These are phyloP conservation scores for Juglanconis sp. DNA, from an alignment of 2,329 filamentous ascomycete species.

Conservation along the genomic window DNA sequence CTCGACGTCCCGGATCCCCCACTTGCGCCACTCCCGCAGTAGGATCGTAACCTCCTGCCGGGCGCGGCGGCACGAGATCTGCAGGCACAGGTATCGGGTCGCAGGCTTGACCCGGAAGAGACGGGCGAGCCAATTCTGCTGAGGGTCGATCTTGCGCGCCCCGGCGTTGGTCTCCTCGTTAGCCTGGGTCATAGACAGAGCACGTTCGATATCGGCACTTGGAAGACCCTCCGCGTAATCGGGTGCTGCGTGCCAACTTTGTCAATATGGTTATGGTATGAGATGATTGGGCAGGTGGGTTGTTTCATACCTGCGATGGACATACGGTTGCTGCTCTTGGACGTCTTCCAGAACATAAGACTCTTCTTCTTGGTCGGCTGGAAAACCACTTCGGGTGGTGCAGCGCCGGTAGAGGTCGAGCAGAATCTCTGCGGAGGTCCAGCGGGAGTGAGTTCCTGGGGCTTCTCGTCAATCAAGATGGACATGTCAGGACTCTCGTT, in stretches of 20 bases:
- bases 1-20: conserved; percentile 76
- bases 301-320: conserved; percentile 40
- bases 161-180: conserved; percentile 34
- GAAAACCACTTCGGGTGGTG: conserved; percentile 16
- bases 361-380: conserved; percentile 43
- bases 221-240: conserved; percentile 27
- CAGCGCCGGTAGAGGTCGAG: conserved; percentile 21
- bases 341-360: conserved; percentile 55
- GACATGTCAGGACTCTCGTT: conserved; percentile 16
- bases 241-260: conserved; percentile 23
- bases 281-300: not conserved
- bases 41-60: conserved; percentile 74
- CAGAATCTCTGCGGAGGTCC: conserved; percentile 10
- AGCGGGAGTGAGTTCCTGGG: not conserved
- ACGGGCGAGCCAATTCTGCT: conserved; percentile 83
- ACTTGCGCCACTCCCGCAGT: conserved; percentile 75
- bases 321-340: conserved; percentile 39
- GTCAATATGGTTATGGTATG: conserved; percentile 18
- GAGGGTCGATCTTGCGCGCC: conserved; percentile 58
- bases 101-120: conserved; percentile 88
- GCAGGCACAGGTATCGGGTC: conserved; percentile 71
- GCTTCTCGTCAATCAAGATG: not conserved
- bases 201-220: conserved; percentile 4
- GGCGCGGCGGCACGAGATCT: conserved; percentile 66
- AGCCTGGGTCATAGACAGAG: conserved; percentile 26